Evolutionary conservation across 2,329 filamentous ascomycete genomes (phyloP).

Genomic region (Alternaria incomplexa): DNA sequence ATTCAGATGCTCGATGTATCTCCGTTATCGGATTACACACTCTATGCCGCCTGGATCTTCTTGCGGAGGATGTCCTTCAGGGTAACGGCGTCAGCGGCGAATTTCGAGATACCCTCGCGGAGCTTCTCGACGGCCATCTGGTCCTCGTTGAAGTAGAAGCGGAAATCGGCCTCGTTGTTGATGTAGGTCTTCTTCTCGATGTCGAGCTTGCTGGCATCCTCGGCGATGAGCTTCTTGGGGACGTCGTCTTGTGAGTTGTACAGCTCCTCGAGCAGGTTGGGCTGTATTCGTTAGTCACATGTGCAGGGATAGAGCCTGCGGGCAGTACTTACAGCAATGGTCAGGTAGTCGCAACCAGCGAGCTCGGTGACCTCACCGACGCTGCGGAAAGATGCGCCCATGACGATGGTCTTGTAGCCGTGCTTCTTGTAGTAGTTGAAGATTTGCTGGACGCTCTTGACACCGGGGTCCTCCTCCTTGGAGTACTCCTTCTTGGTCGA

Average conservation of each 20-base stretch:
- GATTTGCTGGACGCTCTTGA: conserved; percentile 90
- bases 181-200: conserved; percentile 92
- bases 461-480: conserved; percentile 91
- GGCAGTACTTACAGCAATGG: conserved; percentile 77
- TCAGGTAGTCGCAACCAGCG: conserved; percentile 97
- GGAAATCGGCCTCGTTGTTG: conserved; percentile 86
- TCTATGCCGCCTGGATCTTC: conserved; percentile 68
- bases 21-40: conserved; percentile 31
- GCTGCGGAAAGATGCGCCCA: conserved; percentile 99
- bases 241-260: conserved; percentile 81
- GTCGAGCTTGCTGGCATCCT: conserved; percentile 69
- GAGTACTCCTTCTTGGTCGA: conserved; percentile 91
- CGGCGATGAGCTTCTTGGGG: conserved; percentile 89
- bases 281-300: conserved; percentile 57
- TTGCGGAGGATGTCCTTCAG: conserved; percentile 90
- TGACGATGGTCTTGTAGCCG: conserved; percentile 99
- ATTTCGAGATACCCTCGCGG: conserved; percentile 98
- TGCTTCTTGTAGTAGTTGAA: conserved; percentile 99
- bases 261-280: conserved; percentile 91
- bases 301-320: neutral
- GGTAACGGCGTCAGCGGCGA: conserved; percentile 91
- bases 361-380: conserved; percentile 96
- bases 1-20: conserved; percentile 29
- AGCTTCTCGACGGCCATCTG: conserved; percentile 99
- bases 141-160: conserved; percentile 99